Conservation (phyloP, 2,329 filamentous ascomycete species). For the Myriosclerotinia scirpicola region DNA sequence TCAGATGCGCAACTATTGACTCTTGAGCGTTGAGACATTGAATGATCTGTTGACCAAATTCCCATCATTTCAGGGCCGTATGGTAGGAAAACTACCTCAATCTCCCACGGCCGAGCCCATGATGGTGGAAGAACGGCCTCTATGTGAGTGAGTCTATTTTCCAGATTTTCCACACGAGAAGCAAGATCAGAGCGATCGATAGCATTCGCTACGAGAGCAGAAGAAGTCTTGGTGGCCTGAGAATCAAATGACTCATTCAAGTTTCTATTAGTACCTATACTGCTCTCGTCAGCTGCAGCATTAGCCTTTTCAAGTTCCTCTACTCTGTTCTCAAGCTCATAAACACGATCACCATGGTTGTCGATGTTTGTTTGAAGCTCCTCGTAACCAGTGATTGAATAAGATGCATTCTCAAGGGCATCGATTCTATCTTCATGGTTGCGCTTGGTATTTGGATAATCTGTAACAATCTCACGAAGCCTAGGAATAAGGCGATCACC, state of each 20-base stretch:
- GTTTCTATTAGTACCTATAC: slow-evolving; percentile 30
- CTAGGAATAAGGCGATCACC: slow-evolving; percentile 30
- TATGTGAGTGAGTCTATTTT: slow-evolving; percentile 42
- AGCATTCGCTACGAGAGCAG: slow-evolving; percentile 42
- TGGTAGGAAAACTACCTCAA: slow-evolving; percentile 75
- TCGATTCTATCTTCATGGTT: slow-evolving; percentile 64
- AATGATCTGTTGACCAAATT: slow-evolving; percentile 51
- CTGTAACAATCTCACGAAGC: slow-evolving; percentile 32
- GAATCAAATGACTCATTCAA: slow-evolving; percentile 38
- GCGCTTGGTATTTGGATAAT: slow-evolving; percentile 33
- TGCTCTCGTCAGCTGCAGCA: slow-evolving; percentile 45
- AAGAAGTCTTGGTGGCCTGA: slow-evolving; percentile 42
- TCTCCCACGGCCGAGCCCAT: slow-evolving; percentile 63
- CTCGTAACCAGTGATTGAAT: slow-evolving; percentile 65
- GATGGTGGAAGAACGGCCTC: slow-evolving; percentile 53
- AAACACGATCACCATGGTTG: slow-evolving; percentile 62
- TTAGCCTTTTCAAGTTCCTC: slow-evolving; percentile 59
- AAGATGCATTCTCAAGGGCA: slow-evolving; percentile 67
- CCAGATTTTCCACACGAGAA: slow-evolving; percentile 49
- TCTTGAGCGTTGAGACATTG: slow-evolving; percentile 40
- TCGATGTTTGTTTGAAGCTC: slow-evolving; percentile 69
- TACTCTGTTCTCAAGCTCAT: slow-evolving; percentile 65
- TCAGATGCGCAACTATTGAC: slow-evolving; percentile 45
- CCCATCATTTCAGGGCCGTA: slow-evolving; percentile 58
- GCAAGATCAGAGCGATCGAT: slow-evolving; percentile 41